phyloP scores from a whole-genome alignment of 2,329 filamentous ascomycete genomes.

The Tolypocladium ophioglossoides region DNA sequence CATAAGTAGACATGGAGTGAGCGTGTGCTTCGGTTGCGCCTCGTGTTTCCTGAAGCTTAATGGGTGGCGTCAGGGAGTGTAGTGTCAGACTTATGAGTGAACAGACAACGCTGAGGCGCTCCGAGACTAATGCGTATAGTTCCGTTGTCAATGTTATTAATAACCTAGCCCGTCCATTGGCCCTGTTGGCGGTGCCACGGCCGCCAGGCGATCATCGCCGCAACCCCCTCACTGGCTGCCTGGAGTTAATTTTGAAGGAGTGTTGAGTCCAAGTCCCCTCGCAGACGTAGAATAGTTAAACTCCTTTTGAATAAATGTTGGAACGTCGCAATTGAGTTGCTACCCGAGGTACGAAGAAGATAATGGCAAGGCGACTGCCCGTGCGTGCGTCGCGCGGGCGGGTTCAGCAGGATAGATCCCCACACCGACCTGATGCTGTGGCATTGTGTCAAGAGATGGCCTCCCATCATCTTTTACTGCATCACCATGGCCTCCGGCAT shows the following conservation, averaged over 20 bases:
- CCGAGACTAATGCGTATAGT: no score
- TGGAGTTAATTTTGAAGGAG: not conserved
- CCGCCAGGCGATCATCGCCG: no score
- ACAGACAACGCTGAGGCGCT: no score
- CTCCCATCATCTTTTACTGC: constrained; percentile 13
- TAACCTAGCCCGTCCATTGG: not conserved
- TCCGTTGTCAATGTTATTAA: not conserved
- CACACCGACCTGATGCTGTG: constrained; percentile 3
- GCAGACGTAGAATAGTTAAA: not conserved
- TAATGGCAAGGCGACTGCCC: not conserved
- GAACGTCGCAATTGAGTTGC: not conserved
- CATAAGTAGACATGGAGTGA: no score
- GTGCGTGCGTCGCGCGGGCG: not conserved
- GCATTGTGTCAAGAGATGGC: constrained; percentile 14
- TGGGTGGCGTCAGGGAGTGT: no score
- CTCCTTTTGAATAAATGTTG: not conserved
- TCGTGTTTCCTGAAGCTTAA: no score
- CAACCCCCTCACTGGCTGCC: not conserved
- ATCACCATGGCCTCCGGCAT: constrained; percentile 14
- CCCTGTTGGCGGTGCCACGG: no score
- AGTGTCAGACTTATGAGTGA: no score
- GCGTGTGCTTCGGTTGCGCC: no score
- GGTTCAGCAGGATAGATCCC: not conserved
- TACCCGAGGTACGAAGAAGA: not conserved
- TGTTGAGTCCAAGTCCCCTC: not conserved